Evolutionary conservation across 495 filamentous ascomycete genomes (phyloP), one percentile per base, ranked within the genome.

Genomic region (Mytilinidion resinicola): DNA sequence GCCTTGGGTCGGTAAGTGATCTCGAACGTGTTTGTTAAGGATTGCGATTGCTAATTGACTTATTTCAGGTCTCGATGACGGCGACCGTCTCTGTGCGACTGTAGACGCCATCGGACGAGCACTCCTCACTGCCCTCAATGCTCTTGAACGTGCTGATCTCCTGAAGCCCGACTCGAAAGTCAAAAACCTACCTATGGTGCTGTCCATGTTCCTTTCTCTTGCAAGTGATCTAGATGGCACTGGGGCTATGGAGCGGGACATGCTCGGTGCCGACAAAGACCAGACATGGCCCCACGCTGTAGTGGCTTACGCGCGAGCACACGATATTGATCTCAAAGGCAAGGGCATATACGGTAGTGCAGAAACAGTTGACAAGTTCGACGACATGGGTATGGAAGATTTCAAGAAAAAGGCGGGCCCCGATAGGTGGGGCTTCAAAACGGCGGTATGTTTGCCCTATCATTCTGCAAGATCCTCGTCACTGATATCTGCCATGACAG

Each of bases 161-260:
- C 30, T 55, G 35, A 55, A 55, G 12, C 14, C 20, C 4, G 30
- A 55, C 51, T 55, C 51, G 17, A 33, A 34, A 19, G n/a, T 60
- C 25, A 54, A 54, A 41, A 41, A 60, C 30, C 20, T 60, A 12
- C 51, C n/a, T 19, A 37, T 60, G 51, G 57, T 60, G 14, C 38
- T 60, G 10, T 30, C 25, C 25, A 30, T 30, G 25, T 30, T 30
- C 25, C 25, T 30, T 30, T 30, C 25, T 30, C 2, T 30, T 30
- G 25, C 25, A 30, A 6, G 6, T 30, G 25, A 30, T 30, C 25
- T 30, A 30, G 25, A 30, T 30, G 25, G 25, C 25, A 6, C 6
- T 30, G 56, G n/a, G 9, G 15, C 55, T 41, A 15, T 60, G 6
- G 34, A 17, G 1, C 4, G 43, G 7, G 42, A 42, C 50, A 25